These are phyloP conservation scores for Phaeomoniella chlamydospora DNA, from an alignment of 2,329 filamentous ascomycete genomes.

Conservation along the genomic window DNA sequence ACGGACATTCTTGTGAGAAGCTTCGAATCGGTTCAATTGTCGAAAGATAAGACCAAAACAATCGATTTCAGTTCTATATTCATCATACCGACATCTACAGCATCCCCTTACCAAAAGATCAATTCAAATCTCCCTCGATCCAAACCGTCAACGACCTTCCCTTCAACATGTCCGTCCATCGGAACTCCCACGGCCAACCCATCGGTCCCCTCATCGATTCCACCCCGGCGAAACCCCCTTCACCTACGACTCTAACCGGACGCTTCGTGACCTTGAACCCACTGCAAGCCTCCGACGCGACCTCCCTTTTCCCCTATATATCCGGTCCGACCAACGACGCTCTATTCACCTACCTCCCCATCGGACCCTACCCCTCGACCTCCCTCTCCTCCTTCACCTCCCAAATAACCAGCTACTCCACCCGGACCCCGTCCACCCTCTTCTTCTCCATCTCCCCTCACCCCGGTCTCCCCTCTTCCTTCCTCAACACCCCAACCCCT, in stretches of 20 bases:
- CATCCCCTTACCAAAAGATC: too few species aligned
- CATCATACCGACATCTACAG: too few species aligned
- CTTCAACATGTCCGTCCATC: not conserved
- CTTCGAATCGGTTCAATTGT: too few species aligned
- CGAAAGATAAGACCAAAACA: too few species aligned
- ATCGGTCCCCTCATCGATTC: not conserved
- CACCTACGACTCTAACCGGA: not conserved
- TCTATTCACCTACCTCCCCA: not conserved
- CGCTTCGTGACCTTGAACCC: not conserved
- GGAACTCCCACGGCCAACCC: not conserved
- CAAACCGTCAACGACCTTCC: too few species aligned
- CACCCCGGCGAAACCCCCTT: not conserved
- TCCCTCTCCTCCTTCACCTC: not conserved
- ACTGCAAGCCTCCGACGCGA: not conserved
- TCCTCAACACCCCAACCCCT: not conserved
- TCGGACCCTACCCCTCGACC: not conserved
- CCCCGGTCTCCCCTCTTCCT: not conserved
- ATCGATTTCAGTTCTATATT: too few species aligned
- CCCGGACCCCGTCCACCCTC: not conserved
- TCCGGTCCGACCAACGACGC: not conserved
- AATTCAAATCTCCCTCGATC: too few species aligned
- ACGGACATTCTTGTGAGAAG: too few species aligned
- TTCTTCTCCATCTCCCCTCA: not conserved
- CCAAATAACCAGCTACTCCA: not conserved
- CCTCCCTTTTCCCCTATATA: not conserved